Evolutionary conservation across 257 asterid genomes (phyloP).

Genomic region (Parsonsia alboflavescens): DNA sequence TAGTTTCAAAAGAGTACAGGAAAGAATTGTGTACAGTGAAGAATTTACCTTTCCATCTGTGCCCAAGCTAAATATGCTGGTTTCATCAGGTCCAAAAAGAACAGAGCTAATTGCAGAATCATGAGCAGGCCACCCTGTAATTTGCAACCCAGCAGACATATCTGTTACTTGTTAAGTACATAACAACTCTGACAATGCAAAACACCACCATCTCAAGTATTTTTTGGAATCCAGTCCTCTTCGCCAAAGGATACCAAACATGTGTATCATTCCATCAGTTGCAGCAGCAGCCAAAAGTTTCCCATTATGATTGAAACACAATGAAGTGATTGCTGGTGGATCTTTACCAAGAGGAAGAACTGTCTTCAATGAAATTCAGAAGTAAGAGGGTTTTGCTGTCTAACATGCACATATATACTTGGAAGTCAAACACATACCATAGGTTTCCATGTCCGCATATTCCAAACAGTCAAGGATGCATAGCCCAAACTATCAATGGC

Average conservation of each 20-base stretch:
- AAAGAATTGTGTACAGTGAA: conserved; percentile 14
- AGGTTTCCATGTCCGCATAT: conserved; percentile 96
- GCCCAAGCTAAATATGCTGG: conserved; percentile 94
- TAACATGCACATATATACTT: conserved; percentile 14
- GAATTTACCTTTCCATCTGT: conserved; percentile 81
- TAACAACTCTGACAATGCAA: background rate
- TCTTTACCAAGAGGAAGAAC: conserved; percentile 98
- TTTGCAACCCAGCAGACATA: conserved; percentile 95
- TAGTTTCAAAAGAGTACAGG: background rate
- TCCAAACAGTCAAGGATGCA: conserved; percentile 96
- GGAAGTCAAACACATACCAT: conserved; percentile 59
- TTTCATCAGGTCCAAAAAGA: conserved; percentile 85
- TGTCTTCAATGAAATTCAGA: conserved; percentile 65
- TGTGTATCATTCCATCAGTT: conserved; percentile 93
- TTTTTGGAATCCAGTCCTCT: conserved; percentile 2
- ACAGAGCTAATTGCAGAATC: conserved; percentile 88
- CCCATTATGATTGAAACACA: conserved; percentile 94
- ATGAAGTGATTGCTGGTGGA: conserved; percentile 93
- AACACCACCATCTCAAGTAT: background rate
- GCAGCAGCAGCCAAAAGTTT: conserved; percentile 99
- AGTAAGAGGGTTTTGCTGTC: conserved; percentile 12
- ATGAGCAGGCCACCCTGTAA: conserved; percentile 99
- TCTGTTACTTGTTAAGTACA: conserved; percentile 57
- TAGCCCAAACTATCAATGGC: conserved; percentile 58
- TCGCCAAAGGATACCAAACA: conserved; percentile 82